Evolutionary conservation across 495 filamentous ascomycete genomes (phyloP), one percentile per base, ranked within the genome.

Genomic region (Neurospora sp.): DNA sequence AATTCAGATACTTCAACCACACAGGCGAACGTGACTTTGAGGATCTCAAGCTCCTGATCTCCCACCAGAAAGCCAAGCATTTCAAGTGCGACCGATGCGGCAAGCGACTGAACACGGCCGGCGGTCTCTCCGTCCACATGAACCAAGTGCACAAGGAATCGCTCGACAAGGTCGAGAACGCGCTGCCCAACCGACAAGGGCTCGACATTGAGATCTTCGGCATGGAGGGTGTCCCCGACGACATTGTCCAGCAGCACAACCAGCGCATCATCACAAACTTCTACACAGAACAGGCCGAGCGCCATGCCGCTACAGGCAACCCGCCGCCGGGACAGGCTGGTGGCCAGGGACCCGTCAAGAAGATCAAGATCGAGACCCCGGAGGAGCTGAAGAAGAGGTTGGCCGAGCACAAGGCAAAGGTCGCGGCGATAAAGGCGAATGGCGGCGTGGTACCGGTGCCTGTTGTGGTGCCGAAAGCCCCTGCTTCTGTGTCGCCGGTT

Each of bases 141-240:
- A 96, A 92, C 76, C 96, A 99, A 80, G 96, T 99, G 31, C 96
- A 99, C 83, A 99, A 99, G 79, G 95, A 98, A 79, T 91, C 88
- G 38, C 85, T 98, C 18, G 88, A 88, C 1, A 87, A 87, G 39
- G 94, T 99, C 72, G 95, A 97, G 74, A 97, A 98, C 87, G 94
- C 96, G 12, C 85, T 98, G 6, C 89, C 91, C 0, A 94, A 93
- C 76, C 90, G 96, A 46, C 87, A 91, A 73, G 90, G 91, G 68
- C 87, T 96, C 41, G 93, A 97, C 61, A 88, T 97, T 68, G 96
- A 99, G 81, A 98, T 99, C 76, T 99, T 98, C 79, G 96, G 95
- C 76, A 97, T 97, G 92, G 94, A 98, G 77, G 96, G 96, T 76
- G 92, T 99, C 22, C 96, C 96, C 11, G 92, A 93, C 42, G 93